Evolutionary conservation across 805 yeast species (phyloP), one percentile per base, ranked within the genome.

Genomic region (Monosporozyma aerobia): DNA sequence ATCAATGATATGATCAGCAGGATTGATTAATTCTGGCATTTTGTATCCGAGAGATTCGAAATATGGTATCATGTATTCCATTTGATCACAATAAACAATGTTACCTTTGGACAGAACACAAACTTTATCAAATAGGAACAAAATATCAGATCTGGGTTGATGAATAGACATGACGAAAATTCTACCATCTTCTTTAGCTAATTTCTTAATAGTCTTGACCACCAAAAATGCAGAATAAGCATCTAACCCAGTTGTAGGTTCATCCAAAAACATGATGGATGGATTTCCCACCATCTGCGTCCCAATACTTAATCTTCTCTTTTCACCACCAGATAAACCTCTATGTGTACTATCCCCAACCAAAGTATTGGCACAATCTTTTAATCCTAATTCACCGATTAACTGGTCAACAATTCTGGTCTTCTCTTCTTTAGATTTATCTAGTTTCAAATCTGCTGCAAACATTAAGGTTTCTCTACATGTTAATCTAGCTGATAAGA

Each of bases 241-340:
- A 66, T 88, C 96, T 35, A 88, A 69, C 0, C 96, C 95, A 0
- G 96, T 87, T 0, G 96, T 88, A 5, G 96, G 95, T 60, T 88
- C 96, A 65, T 88, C 96, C 44, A 88, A 68, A 60, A 87, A 87
- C 54, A 89, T 67, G 1, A 88, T 71, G 0, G 90, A 80, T 0
- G 96, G 96, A 57, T 82, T 85, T 5, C 86, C 78, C 48, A 88
- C 72, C 62, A 88, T 70, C 64, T 88, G 95, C 16, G 87, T 78
- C 0, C 88, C 96, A 39, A 88, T 77, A 46, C 90, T 83, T 3
- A 86, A 75, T 54, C 96, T 69, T 60, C 96, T 67, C 61, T 82
- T 84, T 62, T 88, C 96, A 33, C 96, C 96, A 14, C 96, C 96
- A 3, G 92, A 85, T 5, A 88, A 69, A 27, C 86, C 88, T 11